Evolutionary conservation across 2,329 filamentous ascomycete species (phyloP), one percentile per base, ranked within the genome.

Genomic region (Claviceps purpurea): DNA sequence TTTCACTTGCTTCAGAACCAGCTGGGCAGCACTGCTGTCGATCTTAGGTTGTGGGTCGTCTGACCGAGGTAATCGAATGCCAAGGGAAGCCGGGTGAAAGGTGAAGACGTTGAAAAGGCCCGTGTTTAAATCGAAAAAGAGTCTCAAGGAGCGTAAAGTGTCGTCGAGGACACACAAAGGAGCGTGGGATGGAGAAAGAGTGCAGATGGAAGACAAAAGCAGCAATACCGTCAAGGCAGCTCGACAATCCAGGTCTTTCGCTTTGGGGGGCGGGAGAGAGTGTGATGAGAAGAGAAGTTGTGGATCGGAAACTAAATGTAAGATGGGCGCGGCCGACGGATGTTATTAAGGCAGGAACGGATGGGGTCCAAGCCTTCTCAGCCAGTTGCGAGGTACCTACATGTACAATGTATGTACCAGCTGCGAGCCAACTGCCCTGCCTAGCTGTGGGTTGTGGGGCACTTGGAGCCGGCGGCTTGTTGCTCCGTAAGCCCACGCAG

Each of bases 1-100:
- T 45, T 55, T 30, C 53, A 51, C 53, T 24, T 57, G 50, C 52
- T 56, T 58, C 58, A 59, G 55, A 55, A 59, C 57, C 57, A 57
- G 58, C 56, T 57, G 58, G 54, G 50, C 51, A 53, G 50, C 43
- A 46, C 54, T 54, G 50, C 50, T 55, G 47, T 44, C 30, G n/a
- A 5, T 47, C 38, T 34, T 34, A 11, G 10, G 5, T 40, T 49
- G 39, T 49, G 30, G 22, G 43, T 24, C 20, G 30, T 5, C 5
- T 48, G 39, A n/a, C 39, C 16, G 5, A 41, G 39, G 4, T 4
- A 26, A 11, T 24, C 11, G 20, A 18, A 26, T 37, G 18, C 4
- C 20, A 24, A 37, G 20, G 47, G 41, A 49, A 24, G 4, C 7
- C 8, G 16, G 43, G 13, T 22, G 11, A 48, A 5, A 38, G 20